Base-by-base conservation (phyloP, 345 rosid genomes). In the Syzygium aqueum region DNA sequence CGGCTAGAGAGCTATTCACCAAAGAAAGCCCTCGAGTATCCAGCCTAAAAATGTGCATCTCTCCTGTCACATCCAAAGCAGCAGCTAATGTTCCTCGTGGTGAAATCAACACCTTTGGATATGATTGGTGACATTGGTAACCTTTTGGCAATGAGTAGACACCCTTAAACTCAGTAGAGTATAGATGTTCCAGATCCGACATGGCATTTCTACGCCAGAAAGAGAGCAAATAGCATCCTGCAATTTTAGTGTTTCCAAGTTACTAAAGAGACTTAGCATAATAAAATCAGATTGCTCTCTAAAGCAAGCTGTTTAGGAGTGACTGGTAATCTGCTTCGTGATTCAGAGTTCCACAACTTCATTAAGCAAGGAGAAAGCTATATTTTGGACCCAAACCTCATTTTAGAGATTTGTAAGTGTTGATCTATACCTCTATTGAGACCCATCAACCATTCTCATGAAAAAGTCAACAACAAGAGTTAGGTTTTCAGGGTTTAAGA, bases 21-120 rank as follows among this genome's bases (percentile, higher is more conserved):
- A 94, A 91, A 43, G 91, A 88, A 84, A 83, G 51, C 67, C 85
- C 90, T 87, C 88, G 91, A 89, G 90, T 88, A 89, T 95, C 95
- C 89, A 93, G 65, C 91, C 92, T 88, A 91, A 97, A 95, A 86
- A 96, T 65, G 89, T 92, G 92, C 91, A 97, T 86, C 88, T 89
- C 87, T 88, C 98, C 98, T 85, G 86, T 87, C 89, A 91, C 86
- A 94, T 95, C 99, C 89, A 94, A 90, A 86, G 97, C 90, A 40
- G 97, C 97, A 88, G 92, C 92, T 89, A 90, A 92, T 77, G 92
- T 91, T 77, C 96, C 95, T 84, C 86, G 91, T n/a, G 96, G 95
- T 87, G 99, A 97, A 88, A 97, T 91, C 89, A 92, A 90, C 91
- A 95, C 94, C 93, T 96, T 97, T 33, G 97, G 96, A 91, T 89